A percentile compares a stretch with the other conserved stretches of the same genome.
phyloP scores from a whole-genome alignment of 1,284 basidiomycete genomes.

The Inonotus obliquus region DNA sequence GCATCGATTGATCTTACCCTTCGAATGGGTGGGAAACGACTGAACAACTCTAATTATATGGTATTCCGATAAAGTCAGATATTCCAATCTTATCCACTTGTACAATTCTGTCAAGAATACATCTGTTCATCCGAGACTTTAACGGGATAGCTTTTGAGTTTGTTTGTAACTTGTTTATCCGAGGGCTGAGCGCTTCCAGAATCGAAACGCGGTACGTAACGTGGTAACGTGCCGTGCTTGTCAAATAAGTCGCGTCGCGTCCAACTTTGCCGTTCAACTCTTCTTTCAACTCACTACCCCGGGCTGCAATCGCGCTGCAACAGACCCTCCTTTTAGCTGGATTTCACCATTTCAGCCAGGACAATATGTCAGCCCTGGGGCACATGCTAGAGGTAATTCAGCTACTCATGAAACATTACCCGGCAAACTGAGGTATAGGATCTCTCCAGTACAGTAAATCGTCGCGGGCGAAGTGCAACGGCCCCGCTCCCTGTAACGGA shows the following conservation, averaged over 20 bases:
- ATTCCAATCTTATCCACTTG: too few species aligned
- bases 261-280: neutral
- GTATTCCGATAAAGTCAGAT: too few species aligned
- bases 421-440: neutral
- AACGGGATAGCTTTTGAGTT: too few species aligned
- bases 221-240: neutral
- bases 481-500: conserved; percentile 54
- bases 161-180: neutral
- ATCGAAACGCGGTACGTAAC: neutral
- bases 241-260: neutral
- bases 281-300: neutral
- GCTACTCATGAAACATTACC: neutral
- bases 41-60: too few species aligned
- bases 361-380: conserved; percentile 2
- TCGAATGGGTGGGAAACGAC: too few species aligned
- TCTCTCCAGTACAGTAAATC: conserved; percentile 62
- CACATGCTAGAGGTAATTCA: conserved; percentile 15
- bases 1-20: neutral
- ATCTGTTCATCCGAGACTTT: too few species aligned
- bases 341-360: neutral
- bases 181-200: neutral
- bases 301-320: neutral
- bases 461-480: conserved; percentile 61
- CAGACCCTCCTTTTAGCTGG: neutral
- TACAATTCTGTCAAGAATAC: too few species aligned